phyloP scores from a whole-genome alignment of 768 basidiomycete species.

The Cystofilobasidium bisporidii region DNA sequence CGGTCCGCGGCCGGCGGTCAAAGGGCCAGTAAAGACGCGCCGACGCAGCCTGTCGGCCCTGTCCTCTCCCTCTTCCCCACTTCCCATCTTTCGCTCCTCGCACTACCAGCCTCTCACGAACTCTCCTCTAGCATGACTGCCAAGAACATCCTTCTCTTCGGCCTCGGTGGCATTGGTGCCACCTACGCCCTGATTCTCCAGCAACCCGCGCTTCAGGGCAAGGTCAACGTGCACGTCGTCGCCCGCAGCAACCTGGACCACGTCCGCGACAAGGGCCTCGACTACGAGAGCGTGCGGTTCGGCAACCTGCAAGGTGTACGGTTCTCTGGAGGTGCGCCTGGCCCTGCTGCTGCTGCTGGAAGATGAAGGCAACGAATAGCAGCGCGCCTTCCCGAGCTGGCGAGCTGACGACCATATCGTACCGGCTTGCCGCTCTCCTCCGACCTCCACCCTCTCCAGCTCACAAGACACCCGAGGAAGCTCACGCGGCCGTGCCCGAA shows the following conservation, averaged over 20 bases:
- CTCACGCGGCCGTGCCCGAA: slow-evolving; percentile 15
- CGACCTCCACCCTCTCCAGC: too few relatives aligned
- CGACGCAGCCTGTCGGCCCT: too few relatives aligned
- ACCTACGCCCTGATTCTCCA: slow-evolving; percentile 23
- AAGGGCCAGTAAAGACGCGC: too few relatives aligned
- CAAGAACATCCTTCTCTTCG: slow-evolving; percentile 1
- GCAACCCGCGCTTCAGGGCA: slow-evolving; percentile 3
- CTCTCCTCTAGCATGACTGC: too few relatives aligned
- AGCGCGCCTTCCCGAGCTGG: too few relatives aligned
- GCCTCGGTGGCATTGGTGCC: slow-evolving; percentile 24
- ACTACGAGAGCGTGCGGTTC: slow-evolving; percentile 15
- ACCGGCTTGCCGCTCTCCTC: too few relatives aligned
- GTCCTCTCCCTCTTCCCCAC: background rate
- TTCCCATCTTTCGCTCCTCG: background rate
- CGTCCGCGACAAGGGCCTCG: slow-evolving; percentile 17
- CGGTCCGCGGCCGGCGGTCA: too few relatives aligned
- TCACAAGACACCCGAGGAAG: slow-evolving; percentile 15
- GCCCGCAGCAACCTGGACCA: slow-evolving; percentile 23
- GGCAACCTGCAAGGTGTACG: slow-evolving; percentile 16
- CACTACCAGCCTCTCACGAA: too few relatives aligned
- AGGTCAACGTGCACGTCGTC: slow-evolving; percentile 15
- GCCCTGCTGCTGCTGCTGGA: too few relatives aligned
- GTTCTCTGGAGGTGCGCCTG: slow-evolving; percentile 19
- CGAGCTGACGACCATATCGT: too few relatives aligned
- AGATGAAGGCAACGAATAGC: too few relatives aligned